These are phyloP conservation scores for Candida ipomoeae DNA, from an alignment of 805 yeast species.

Conservation along the genomic window DNA sequence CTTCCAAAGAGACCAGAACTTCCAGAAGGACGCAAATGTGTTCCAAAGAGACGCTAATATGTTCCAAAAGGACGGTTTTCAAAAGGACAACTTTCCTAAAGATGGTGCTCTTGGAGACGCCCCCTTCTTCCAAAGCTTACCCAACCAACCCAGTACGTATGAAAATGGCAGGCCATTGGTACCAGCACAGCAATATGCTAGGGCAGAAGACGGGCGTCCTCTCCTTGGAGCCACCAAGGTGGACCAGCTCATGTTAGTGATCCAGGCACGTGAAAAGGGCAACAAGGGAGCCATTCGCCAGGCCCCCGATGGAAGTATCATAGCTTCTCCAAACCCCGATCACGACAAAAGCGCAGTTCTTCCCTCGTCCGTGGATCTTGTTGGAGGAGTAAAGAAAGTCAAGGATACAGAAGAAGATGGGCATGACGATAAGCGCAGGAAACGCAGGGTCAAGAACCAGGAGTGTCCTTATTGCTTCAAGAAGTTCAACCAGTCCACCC, in stretches of 20 bases:
- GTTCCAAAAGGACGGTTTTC: background rate
- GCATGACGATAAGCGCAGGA: slow-evolving; percentile 18
- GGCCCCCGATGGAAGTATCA: slow-evolving; percentile 64
- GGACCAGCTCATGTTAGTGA: slow-evolving; percentile 85
- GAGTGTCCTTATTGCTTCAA: slow-evolving; percentile 77
- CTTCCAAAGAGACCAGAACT: background rate
- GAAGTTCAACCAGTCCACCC: slow-evolving; percentile 84
- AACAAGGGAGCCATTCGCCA: slow-evolving; percentile 59
- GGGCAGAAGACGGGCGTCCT: slow-evolving; percentile 62
- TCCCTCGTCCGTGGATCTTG: slow-evolving; percentile 54
- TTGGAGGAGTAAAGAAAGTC: slow-evolving; percentile 75
- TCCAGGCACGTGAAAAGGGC: slow-evolving; percentile 83
- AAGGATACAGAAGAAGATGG: slow-evolving; percentile 21
- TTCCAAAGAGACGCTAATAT: background rate
- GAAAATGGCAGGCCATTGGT: slow-evolving; percentile 27
- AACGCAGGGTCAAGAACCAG: slow-evolving; percentile 46
- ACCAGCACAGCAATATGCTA: slow-evolving; percentile 44
- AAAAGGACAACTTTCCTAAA: background rate
- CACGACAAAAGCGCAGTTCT: slow-evolving; percentile 40
- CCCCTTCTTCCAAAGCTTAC: background rate
- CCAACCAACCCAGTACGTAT: background rate
- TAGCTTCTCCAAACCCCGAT: slow-evolving; percentile 37
- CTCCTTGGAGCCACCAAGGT: slow-evolving; percentile 82
- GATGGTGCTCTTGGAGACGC: background rate
- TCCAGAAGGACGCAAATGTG: background rate